Evolutionary conservation across 495 filamentous ascomycete species (phyloP).

Genomic region (Alectoria sarmentosa): DNA sequence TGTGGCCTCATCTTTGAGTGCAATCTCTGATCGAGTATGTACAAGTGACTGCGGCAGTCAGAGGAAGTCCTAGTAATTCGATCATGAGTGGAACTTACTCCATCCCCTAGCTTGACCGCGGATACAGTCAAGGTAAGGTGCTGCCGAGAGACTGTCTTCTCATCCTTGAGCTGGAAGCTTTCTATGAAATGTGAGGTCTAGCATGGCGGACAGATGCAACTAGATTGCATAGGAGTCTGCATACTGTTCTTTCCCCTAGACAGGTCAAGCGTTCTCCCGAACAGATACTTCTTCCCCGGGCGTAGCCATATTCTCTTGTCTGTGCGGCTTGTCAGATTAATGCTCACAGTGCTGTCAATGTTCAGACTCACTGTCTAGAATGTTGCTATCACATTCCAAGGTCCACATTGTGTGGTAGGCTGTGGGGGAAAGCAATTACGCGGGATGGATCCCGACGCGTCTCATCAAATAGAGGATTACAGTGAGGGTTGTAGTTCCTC

Average conservation of each 20-base stretch:
- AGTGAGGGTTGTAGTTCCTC: neutral
- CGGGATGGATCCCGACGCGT: conserved; percentile 4
- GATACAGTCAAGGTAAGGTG: conserved; percentile 75
- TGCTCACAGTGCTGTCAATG: neutral
- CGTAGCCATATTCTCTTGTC: conserved; percentile 75
- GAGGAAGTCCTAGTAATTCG: neutral
- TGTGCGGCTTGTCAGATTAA: conserved; percentile 24
- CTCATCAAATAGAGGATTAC: neutral
- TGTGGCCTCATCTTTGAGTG: conserved; percentile 61
- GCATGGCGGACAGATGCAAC: neutral
- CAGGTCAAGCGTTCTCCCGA: conserved; percentile 53
- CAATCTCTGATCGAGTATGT: conserved; percentile 55
- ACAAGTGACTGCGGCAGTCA: conserved; percentile 36
- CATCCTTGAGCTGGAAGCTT: conserved; percentile 51
- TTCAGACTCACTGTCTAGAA: conserved; percentile 18
- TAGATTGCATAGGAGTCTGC: neutral
- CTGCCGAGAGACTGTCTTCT: conserved; percentile 80
- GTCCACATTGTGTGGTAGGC: conserved; percentile 23
- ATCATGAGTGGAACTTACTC: conserved; percentile 41
- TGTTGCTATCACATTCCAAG: conserved; percentile 25
- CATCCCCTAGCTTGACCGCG: conserved; percentile 57
- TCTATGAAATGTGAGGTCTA: conserved; percentile 19
- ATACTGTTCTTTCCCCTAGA: conserved; percentile 33
- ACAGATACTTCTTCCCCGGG: conserved; percentile 73
- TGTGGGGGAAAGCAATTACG: neutral